phyloP scores from a whole-genome alignment of 1,139 yeast genomes.

The Nakaseomyces uthaithaninus region DNA sequence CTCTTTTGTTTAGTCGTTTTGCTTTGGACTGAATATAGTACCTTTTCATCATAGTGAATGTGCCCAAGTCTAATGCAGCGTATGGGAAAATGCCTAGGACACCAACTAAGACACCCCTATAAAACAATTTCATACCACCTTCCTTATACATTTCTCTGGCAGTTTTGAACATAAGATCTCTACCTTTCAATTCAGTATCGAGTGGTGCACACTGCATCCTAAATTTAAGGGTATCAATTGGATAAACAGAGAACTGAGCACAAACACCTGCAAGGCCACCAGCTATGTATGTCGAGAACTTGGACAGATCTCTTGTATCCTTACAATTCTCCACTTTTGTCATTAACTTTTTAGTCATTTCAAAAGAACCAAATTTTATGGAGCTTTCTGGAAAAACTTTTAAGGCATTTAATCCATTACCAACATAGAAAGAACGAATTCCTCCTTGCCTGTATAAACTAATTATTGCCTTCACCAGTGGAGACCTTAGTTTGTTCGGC shows the following conservation, averaged over 20 bases:
- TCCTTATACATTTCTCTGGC: conserved; percentile 68
- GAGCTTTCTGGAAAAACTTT: conserved; percentile 97
- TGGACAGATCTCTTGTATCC: conserved; percentile 65
- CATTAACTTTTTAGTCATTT: conserved; percentile 68
- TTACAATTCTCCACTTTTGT: conserved; percentile 71
- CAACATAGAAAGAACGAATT: conserved; percentile 77
- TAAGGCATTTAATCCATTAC: conserved; percentile 86
- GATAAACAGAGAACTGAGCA: conserved; percentile 87
- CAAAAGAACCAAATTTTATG: conserved; percentile 94
- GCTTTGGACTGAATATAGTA: conserved; percentile 66
- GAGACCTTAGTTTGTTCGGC: conserved; percentile 47
- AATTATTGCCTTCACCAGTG: conserved; percentile 69
- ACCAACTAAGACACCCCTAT: conserved; percentile 83
- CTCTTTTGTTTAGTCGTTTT: conserved; percentile 39
- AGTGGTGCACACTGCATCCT: conserved; percentile 71
- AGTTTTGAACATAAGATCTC: conserved; percentile 52
- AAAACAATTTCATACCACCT: conserved; percentile 73
- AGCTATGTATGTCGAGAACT: conserved; percentile 72
- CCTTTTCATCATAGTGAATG: conserved; percentile 76
- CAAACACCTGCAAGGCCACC: conserved; percentile 96
- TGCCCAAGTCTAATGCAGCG: conserved; percentile 92
- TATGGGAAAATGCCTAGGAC: conserved; percentile 93
- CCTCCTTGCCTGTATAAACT: conserved; percentile 89
- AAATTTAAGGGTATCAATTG: conserved; percentile 91
- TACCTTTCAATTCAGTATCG: conserved; percentile 52